These are phyloP conservation scores for Berberis thunbergii DNA, from an alignment of 164 flowering plant genomes.

Conservation along the genomic window DNA sequence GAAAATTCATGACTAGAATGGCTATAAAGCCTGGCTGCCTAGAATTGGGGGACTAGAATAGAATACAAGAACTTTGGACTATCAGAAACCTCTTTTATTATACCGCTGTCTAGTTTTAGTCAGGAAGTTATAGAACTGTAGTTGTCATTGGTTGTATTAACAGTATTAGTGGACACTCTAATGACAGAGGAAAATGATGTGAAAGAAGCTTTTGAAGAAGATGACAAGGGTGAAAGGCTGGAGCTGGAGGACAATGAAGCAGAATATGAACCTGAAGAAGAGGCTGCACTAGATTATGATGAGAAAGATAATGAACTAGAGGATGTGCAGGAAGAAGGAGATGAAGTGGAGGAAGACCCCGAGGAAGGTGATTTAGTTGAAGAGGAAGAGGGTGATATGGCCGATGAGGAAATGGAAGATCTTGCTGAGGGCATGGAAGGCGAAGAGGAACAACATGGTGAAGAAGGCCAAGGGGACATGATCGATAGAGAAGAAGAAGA, in stretches of 20 bases:
- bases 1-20: too few relatives aligned
- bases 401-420: constrained; percentile 46
- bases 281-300: constrained; percentile 48
- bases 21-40: too few relatives aligned
- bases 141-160: not conserved
- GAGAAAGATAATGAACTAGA: constrained; percentile 56
- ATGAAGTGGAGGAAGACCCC: constrained; percentile 26
- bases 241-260: constrained; percentile 84
- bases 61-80: too few relatives aligned
- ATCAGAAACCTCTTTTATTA: too few relatives aligned
- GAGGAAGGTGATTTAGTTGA: constrained; percentile 48
- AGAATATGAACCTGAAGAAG: constrained; percentile 64
- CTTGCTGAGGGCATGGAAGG: constrained; percentile 7
- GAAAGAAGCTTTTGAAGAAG: constrained; percentile 50
- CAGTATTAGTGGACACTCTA: not conserved
- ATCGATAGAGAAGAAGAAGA: constrained; percentile 64
- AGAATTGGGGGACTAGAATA: too few relatives aligned
- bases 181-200: constrained; percentile 9
- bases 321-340: constrained; percentile 44
- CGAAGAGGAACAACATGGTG: constrained; percentile 44
- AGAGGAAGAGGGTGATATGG: constrained; percentile 51
- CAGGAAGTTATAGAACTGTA: not conserved
- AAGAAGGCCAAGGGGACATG: constrained; percentile 30
- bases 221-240: constrained; percentile 59
- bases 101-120: not conserved